Evolutionary conservation across 768 basidiomycete genomes (phyloP), one percentile per base, ranked within the genome.

Genomic region (Termitomyces sp.): DNA sequence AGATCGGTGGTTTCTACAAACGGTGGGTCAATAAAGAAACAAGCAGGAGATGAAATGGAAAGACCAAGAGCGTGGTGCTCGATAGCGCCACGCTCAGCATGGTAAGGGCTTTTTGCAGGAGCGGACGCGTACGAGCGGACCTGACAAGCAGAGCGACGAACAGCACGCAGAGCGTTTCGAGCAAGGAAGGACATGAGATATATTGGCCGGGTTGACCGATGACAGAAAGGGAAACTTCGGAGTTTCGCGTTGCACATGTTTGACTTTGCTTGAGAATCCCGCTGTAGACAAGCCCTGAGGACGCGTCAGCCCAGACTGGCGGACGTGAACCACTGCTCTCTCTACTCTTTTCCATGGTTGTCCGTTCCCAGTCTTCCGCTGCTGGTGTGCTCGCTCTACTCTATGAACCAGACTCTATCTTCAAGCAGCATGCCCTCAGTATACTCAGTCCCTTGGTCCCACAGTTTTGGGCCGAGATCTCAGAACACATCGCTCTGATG

Each of bases 401-500:
- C 16, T 84, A 87, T 40, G 97, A 99, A 72, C 90, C 89, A 53
- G 91, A 95, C 62, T 79, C 85, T 27, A 75, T 89, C 41, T 88
- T 98, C 70, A 92, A 95, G 68, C 86, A 92, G 65, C 90, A 97
- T 79, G 97, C 97, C 23, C 85, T 99, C 64, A 83, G 84, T 49
- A 82, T 87, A 44, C 80, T 99, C 53, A 89, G 85, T 66, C 75
- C 83, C 16, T 82, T 98, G 44, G 93, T 98, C 7, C 85, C 95
- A 38, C 88, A 91, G 65, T 98, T 98, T 73, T 99, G 97, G 97
- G 89, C 96, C 46, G 97, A 99, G 79, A 96, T 98, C 66, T 95
- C 93, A 64, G 97, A 99, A 72, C 85, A 91, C 69, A 88, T 98
- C 65, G 83, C 89, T 34, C 76, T 86, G 58, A 94, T 98, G 95